Evolutionary conservation across 805 yeast species (phyloP).

Genomic region (Ogataea degrootiae): DNA sequence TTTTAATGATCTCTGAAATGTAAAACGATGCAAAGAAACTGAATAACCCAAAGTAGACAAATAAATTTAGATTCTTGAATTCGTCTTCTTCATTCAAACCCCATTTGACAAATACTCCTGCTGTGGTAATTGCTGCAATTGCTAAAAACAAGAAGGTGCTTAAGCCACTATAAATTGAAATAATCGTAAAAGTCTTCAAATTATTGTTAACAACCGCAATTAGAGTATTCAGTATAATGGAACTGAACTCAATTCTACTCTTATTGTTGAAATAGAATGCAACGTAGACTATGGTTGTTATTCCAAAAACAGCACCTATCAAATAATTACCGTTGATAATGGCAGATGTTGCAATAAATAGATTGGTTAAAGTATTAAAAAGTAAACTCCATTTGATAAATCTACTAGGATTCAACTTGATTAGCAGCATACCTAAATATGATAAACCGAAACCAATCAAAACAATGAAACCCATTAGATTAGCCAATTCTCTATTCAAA

Average conservation of each 20-base stretch:
- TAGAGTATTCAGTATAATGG: conserved; percentile 31
- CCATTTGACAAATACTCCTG: conserved; percentile 46
- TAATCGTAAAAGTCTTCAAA: conserved; percentile 56
- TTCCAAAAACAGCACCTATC: conserved; percentile 60
- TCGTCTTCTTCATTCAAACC: conserved; percentile 13
- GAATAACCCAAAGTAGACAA: conserved; percentile 22
- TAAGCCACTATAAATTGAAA: conserved; percentile 21
- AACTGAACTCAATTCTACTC: conserved; percentile 25
- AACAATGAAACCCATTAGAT: background rate
- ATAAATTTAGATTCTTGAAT: conserved; percentile 13
- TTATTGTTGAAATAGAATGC: conserved; percentile 17
- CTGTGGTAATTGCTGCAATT: background rate
- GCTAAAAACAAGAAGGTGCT: background rate
- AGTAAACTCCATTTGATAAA: background rate
- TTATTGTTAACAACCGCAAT: conserved; percentile 68
- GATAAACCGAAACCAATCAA: background rate
- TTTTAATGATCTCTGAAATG: conserved; percentile 75
- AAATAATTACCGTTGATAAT: conserved; percentile 66
- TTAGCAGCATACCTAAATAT: background rate
- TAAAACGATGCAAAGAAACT: conserved; percentile 75
- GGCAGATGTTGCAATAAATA: conserved; percentile 73
- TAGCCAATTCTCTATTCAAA: background rate
- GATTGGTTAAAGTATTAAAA: conserved; percentile 40
- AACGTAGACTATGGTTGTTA: conserved; percentile 15
- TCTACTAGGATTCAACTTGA: background rate